Conservation (phyloP, 1,284 basidiomycete genomes). For the Gomphus bonarii region DNA sequence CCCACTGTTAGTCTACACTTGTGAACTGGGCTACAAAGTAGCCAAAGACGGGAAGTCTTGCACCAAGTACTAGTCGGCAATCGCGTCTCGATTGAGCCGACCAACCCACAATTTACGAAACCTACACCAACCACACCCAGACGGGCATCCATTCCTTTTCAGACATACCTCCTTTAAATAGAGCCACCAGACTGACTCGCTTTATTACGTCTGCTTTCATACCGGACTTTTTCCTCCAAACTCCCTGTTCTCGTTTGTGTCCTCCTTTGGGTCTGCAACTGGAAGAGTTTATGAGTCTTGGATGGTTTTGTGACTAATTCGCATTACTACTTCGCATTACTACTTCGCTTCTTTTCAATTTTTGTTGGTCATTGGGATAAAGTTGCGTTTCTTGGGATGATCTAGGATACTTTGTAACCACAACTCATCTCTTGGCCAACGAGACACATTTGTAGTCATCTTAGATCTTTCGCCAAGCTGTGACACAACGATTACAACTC, state of each 20-base stretch:
- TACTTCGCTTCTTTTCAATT: neutral
- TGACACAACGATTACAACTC: neutral
- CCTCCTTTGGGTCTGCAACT: neutral
- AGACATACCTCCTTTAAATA: neutral
- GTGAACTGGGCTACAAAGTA: slow-evolving; percentile 42
- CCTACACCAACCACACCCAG: neutral
- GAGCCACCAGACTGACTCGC: neutral
- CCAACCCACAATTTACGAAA: neutral
- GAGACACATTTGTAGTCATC: no score
- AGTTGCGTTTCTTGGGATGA: neutral
- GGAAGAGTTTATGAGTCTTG: neutral
- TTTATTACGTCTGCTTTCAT: neutral
- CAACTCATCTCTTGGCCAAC: no score
- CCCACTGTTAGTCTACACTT: slow-evolving; percentile 41
- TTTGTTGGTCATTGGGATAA: neutral
- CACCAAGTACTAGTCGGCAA: slow-evolving; percentile 27
- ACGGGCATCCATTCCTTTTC: neutral
- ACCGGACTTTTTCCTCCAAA: neutral
- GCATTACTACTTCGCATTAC: neutral
- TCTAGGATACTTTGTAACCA: neutral
- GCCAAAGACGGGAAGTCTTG: slow-evolving; percentile 43
- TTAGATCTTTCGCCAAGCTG: no score
- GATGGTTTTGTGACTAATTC: neutral
- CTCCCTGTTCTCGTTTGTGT: neutral
- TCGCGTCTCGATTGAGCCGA: neutral